Percentiles rank a stretch among this genome's conserved stretches.
Evolutionary conservation across 2,329 filamentous ascomycete genomes (phyloP).

Genomic region (Alternaria viburni): DNA sequence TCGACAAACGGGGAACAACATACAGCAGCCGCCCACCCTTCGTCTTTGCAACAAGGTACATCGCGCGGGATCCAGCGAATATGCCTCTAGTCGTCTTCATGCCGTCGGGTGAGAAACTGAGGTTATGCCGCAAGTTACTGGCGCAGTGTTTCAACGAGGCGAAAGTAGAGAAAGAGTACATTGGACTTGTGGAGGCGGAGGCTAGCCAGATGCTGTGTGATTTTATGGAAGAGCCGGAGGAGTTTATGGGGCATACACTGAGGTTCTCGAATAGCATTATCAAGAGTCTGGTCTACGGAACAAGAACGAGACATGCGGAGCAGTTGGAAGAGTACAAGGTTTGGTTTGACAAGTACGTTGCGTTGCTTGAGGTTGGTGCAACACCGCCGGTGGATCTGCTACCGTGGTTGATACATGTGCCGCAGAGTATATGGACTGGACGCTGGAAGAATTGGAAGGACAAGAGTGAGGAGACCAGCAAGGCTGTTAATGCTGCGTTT

Average conservation of each 20-base stretch:
- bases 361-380: slow-evolving; percentile 53
- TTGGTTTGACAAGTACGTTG: slow-evolving; percentile 50
- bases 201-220: slow-evolving; percentile 57
- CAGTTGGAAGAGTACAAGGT: slow-evolving; percentile 3
- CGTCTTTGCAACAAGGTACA: slow-evolving; percentile 39
- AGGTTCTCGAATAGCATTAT: slow-evolving; percentile 56
- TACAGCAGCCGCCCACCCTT: slow-evolving; percentile 9
- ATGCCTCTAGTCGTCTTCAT: slow-evolving; percentile 49
- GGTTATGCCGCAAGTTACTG: slow-evolving; percentile 53
- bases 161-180: slow-evolving; percentile 52
- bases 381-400: slow-evolving; percentile 55
- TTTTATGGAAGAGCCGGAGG: slow-evolving; percentile 48
- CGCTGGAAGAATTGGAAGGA: slow-evolving; percentile 14
- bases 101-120: slow-evolving; percentile 56
- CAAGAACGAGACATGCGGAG: background rate
- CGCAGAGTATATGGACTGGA: slow-evolving; percentile 24
- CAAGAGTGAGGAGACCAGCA: background rate
- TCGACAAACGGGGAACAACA: slow-evolving; percentile 8
- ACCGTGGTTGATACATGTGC: slow-evolving; percentile 42
- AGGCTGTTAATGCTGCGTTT: slow-evolving; percentile 10
- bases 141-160: slow-evolving; percentile 56
- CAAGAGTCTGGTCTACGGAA: slow-evolving; percentile 39
- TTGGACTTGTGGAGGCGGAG: slow-evolving; percentile 56
- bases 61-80: slow-evolving; percentile 54
- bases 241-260: slow-evolving; percentile 56